Evolutionary conservation across 148 eudicot genomes (phyloP).

Genomic region (Diospyros lotus): DNA sequence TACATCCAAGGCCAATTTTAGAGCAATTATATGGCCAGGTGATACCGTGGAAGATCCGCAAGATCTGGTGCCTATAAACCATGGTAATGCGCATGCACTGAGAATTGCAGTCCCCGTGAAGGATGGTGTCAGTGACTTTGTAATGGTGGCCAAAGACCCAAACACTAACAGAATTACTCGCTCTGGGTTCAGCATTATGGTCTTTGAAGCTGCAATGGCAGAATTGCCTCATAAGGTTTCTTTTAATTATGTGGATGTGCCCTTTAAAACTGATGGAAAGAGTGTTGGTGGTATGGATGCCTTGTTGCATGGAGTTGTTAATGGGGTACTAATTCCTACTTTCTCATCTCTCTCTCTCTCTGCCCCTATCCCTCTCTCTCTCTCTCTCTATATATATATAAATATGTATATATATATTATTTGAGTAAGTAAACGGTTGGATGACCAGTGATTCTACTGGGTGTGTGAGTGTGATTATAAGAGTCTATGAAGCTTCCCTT

Average conservation of each 20-base stretch:
- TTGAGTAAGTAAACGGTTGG: no score
- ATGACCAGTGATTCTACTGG: no score
- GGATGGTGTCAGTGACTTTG: constrained; percentile 40
- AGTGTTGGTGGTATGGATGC: no score
- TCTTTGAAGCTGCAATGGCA: constrained; percentile 48
- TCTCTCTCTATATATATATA: no score
- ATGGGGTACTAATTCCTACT: no score
- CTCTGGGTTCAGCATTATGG: constrained; percentile 51
- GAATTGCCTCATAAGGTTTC: constrained; percentile 40
- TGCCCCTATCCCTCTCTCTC: no score
- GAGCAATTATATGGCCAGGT: constrained; percentile 35
- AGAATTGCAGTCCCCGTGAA: constrained; percentile 51
- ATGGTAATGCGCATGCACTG: constrained; percentile 32
- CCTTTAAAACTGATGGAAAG: constrained; percentile 15
- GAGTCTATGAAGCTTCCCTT: no score
- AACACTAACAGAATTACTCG: constrained; percentile 21
- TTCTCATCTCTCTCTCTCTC: no score
- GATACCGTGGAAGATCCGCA: constrained; percentile 14
- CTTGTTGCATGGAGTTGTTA: no score
- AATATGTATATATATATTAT: no score
- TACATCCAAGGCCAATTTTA: constrained; percentile 7
- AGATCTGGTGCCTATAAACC: constrained; percentile 38
- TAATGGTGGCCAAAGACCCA: constrained; percentile 22
- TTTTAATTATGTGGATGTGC: constrained; percentile 35
- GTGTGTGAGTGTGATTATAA: no score